Base-by-base conservation (phyloP, 345 rosid genomes). In the Ceriops decandra region DNA sequence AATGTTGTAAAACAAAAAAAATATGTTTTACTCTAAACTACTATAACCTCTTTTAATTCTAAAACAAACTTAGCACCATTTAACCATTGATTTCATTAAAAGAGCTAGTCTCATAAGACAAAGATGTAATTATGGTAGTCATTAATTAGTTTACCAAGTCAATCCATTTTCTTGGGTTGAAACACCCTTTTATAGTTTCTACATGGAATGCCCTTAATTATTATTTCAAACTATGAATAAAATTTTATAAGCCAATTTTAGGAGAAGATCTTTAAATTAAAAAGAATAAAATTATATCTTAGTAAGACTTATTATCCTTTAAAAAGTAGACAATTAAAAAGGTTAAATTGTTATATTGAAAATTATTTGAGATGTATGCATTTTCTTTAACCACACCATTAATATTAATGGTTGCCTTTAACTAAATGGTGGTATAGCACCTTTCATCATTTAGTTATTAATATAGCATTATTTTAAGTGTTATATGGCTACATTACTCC, bases 341-440 rank as follows among this genome's bases (percentile, higher is more conserved):
- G 5, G 3, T 1, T 49, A 11, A 49, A 49, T 20, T 2, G 1
- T 3, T 49, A n/a, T 16, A 2, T 49, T 8, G 53, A 49, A 2
- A 16, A 3, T 15, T 16, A 16, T 15, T 0, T 16, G 6, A 20
- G 2, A 1, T 49, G n/a, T 11, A 5, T 13, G 20, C 3, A 0
- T 20, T 15, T 20, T 2, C 0, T 13, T 0, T 3, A 15, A 0
- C 53, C 19, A 1, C 0, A 5, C 1, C n/a, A 15, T 3, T 49
- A 20, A 20, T 15, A 6, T 3, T 5, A 0, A 5, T 13, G 17
- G 53, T 4, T 49, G 0, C 53, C 3, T 11, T 49, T 15, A 0
- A 20, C 53, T 3, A 5, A 49, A 10, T 49, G 4, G 5, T 49
- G 53, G 17, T 49, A 49, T 20, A 49, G 15, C n/a, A 51, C n/a